Evolutionary conservation across 257 asterid species (phyloP), one percentile per base, ranked within the genome.

Genomic region (Rauvolfia tetraphylla): DNA sequence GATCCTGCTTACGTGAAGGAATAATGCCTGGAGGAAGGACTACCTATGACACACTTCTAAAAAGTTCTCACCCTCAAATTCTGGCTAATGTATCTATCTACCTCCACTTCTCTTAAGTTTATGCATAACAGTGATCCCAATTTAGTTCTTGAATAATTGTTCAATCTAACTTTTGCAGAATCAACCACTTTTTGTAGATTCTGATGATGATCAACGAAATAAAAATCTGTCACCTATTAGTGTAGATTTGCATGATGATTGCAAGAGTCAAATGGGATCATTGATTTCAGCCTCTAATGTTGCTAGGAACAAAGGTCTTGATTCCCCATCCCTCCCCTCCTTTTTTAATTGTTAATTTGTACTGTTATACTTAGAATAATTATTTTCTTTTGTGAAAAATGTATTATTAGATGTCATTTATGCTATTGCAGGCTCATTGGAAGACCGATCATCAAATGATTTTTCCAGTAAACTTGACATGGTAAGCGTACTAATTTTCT

Each of bases 161-260:
- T 31, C 36, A 23, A 39, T 83, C 66, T 61, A 75, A 59, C 38
- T 59, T 71, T 44, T 85, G 90, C 88, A 91, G 98, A 80, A 80
- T 57, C 73, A 79, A 65, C 82, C 81, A 58, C 73, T 80, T 78
- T 49, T 71, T 82, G 76, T 88, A 49, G 91, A 89, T 78, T 87
- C 91, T 76, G 90, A 86, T 83, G 93, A 91, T 75, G 95, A 85
- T 79, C 83, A 61, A 46, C 71, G 11, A 54, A 77, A 25, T 3
- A 8, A 69, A 66, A 53, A 66, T 62, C 41, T 38, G 70, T 36
- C 84, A 86, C 86, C 81, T 62, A 61, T 78, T 61, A 53, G 79
- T 80, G 72, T 87, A 66, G 90, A 89, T 78, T 86, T 92, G 77
- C 90, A 86, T 83, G 92, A 90, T 73, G 91, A 84, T 84, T 83